A percentile compares a stretch with the other conserved stretches of the same genome.
Conservation (phyloP, 1,139 yeast species). For the Candida labiduridarum region DNA sequence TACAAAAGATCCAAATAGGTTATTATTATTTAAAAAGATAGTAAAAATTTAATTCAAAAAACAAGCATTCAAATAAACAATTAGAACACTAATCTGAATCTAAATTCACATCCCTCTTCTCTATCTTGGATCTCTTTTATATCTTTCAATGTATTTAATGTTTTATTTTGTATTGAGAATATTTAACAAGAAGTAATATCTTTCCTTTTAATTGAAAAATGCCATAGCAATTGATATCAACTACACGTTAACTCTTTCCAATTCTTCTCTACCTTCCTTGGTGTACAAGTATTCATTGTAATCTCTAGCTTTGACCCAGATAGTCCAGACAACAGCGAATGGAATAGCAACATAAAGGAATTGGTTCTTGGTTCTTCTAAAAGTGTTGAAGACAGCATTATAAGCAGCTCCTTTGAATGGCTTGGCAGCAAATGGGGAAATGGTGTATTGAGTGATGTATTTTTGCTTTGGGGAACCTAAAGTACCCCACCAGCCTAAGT, state of each 20-base stretch:
- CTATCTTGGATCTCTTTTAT: background rate
- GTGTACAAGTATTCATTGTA: conserved; percentile 95
- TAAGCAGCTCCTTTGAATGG: conserved; percentile 87
- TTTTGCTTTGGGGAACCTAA: conserved; percentile 87
- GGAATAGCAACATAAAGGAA: conserved; percentile 79
- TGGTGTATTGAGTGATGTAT: conserved; percentile 81
- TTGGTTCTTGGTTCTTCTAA: conserved; percentile 93
- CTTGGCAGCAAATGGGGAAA: conserved; percentile 91
- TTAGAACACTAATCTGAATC: background rate
- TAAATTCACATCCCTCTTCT: too few species aligned
- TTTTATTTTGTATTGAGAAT: background rate
- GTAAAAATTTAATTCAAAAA: too few species aligned
- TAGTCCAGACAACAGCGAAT: conserved; percentile 74
- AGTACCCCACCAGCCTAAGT: conserved; percentile 98
- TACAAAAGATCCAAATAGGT: conserved; percentile 86
- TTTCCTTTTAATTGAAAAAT: background rate
- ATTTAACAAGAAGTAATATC: background rate
- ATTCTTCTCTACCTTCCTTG: conserved; percentile 95
- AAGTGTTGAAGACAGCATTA: conserved; percentile 87
- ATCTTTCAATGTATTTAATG: background rate
- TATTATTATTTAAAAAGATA: background rate
- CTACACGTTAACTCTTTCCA: conserved; percentile 76
- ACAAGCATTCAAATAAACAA: background rate
- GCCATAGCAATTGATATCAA: conserved; percentile 2
- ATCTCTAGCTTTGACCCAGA: conserved; percentile 87